phyloP scores from a whole-genome alignment of 2,329 filamentous ascomycete species.

The Balansia obtecta region DNA sequence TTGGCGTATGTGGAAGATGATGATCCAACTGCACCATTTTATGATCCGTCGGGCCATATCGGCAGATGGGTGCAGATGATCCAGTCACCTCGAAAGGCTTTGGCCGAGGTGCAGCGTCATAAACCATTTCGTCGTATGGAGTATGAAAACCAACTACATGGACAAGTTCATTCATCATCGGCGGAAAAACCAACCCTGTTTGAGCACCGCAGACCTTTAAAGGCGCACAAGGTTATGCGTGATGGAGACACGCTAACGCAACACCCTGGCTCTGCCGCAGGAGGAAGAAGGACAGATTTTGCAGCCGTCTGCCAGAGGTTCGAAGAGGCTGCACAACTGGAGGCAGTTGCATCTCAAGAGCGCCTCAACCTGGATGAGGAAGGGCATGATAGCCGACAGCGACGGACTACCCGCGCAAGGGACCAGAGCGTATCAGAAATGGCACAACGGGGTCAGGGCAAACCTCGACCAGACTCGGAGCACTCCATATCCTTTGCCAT shows the following conservation, averaged over 20 bases:
- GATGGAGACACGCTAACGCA: background rate
- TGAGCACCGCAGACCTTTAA: background rate
- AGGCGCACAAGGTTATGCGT: background rate
- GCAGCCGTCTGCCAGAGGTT: background rate
- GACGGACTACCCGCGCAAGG: background rate
- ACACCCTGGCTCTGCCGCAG: background rate
- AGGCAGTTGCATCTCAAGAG: background rate
- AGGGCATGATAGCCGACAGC: background rate
- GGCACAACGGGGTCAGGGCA: background rate
- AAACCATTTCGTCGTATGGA: no score
- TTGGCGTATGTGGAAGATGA: background rate
- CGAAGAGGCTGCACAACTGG: background rate
- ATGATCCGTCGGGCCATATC: background rate
- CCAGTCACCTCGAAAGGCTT: conserved; percentile 1
- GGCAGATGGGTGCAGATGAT: conserved; percentile 2
- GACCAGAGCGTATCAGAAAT: background rate
- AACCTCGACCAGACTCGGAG: background rate
- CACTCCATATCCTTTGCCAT: background rate
- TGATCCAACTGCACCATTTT: background rate
- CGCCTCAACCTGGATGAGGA: background rate
- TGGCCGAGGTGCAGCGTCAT: background rate
- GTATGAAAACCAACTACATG: background rate
- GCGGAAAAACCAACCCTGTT: background rate
- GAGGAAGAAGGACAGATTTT: background rate
- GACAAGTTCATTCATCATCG: background rate